Evolutionary conservation across 2,329 filamentous ascomycete species (phyloP).

Genomic region (Alternaria triticina): DNA sequence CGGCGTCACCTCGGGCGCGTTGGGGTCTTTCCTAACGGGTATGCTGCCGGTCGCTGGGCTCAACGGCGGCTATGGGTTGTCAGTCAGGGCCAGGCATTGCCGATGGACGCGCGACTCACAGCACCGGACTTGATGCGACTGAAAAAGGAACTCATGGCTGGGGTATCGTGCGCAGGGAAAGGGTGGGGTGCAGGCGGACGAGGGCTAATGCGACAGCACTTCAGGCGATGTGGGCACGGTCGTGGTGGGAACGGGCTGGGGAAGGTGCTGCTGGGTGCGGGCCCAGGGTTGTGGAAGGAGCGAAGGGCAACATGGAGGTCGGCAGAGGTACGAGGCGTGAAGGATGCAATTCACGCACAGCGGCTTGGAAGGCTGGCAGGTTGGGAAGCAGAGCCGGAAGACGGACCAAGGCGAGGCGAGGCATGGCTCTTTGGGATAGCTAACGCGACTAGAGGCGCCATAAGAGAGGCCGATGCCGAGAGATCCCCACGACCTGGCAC

Average conservation of each 20-base stretch:
- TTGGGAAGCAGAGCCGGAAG: conserved; percentile 12
- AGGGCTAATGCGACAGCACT: conserved; percentile 7
- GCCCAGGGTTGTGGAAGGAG: conserved; percentile 6
- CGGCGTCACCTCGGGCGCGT: conserved; percentile 63
- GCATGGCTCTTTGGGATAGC: conserved; percentile 6
- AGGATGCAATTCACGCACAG: conserved; percentile 10
- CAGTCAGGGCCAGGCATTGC: conserved; percentile 30
- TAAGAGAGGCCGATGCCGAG: conserved; percentile 1
- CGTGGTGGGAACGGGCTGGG: conserved; percentile 6
- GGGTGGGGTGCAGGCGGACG: conserved; percentile 14
- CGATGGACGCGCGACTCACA: conserved; percentile 42
- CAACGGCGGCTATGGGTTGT: conserved; percentile 52
- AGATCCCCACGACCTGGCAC: conserved; percentile 16
- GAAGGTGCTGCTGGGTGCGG: conserved; percentile 13
- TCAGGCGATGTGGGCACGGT: conserved; percentile 15
- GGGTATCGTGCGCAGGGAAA: conserved; percentile 17
- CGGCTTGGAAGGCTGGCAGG: conserved; percentile 6
- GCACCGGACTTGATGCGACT: conserved; percentile 59
- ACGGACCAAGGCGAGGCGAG: conserved; percentile 9
- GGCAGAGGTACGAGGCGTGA: conserved; percentile 2
- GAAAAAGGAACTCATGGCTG: conserved; percentile 61
- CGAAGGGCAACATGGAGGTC: conserved; percentile 16
- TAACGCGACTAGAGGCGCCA: conserved; percentile 1
- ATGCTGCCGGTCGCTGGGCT: conserved; percentile 54
- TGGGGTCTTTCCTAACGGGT: conserved; percentile 65